These are phyloP conservation scores for Sclerotinia subarctica DNA, from an alignment of 2,329 filamentous ascomycete species.

Conservation along the genomic window DNA sequence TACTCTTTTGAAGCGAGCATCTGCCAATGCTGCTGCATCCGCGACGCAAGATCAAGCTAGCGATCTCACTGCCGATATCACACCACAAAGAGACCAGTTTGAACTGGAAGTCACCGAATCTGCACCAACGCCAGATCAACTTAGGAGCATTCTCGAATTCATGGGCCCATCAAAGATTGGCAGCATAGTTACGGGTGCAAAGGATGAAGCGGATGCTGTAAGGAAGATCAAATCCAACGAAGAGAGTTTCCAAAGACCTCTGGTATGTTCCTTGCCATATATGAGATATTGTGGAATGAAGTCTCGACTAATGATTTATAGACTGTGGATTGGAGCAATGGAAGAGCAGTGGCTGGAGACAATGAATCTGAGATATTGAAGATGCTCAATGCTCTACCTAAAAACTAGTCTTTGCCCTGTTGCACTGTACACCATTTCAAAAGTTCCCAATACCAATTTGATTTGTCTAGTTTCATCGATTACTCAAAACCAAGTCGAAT, in stretches of 20 bases:
- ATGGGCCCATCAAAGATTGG: slow-evolving; percentile 59
- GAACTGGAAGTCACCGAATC: slow-evolving; percentile 81
- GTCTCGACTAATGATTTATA: slow-evolving; percentile 37
- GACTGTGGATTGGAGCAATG: slow-evolving; percentile 92
- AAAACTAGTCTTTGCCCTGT: slow-evolving; percentile 25
- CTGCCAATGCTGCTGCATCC: slow-evolving; percentile 62
- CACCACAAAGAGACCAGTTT: slow-evolving; percentile 61
- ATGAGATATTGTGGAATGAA: not conserved
- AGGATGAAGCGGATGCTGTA: slow-evolving; percentile 71
- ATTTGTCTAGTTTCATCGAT: not conserved
- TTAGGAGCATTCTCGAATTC: slow-evolving; percentile 81
- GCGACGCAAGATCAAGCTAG: slow-evolving; percentile 74
- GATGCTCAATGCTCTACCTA: slow-evolving; percentile 61
- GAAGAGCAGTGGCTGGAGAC: slow-evolving; percentile 72
- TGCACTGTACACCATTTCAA: not conserved
- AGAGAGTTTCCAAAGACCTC: slow-evolving; percentile 67
- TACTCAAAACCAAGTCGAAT: not conserved
- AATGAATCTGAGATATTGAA: slow-evolving; percentile 87
- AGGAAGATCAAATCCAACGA: slow-evolving; percentile 70
- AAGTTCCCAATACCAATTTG: slow-evolving; percentile 16
- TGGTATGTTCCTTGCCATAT: slow-evolving; percentile 55
- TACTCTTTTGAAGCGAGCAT: slow-evolving; percentile 75
- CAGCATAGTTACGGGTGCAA: slow-evolving; percentile 72
- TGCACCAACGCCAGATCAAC: slow-evolving; percentile 75
- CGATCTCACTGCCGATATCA: slow-evolving; percentile 59